Conservation (phyloP, 495 filamentous ascomycete species). For the Gamarada debralockiae region DNA sequence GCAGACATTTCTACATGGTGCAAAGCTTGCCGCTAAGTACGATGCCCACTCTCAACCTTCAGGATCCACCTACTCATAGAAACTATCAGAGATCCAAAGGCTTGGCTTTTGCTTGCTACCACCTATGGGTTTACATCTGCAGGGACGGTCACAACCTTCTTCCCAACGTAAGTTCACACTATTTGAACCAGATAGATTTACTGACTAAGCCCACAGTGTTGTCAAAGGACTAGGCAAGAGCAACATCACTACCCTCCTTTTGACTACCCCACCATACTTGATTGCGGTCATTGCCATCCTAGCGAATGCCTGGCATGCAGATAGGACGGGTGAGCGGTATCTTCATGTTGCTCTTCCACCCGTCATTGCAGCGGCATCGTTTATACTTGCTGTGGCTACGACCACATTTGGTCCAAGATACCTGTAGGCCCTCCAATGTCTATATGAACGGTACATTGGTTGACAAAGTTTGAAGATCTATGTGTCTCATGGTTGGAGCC, state of each 20-base stretch:
- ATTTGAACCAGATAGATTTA: conserved; percentile 36
- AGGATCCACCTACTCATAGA: not conserved
- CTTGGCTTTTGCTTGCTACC: conserved; percentile 38
- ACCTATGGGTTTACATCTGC: conserved; percentile 66
- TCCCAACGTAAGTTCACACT: conserved; percentile 74
- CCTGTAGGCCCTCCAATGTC: conserved; percentile 28
- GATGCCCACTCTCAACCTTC: not conserved
- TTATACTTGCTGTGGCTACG: conserved; percentile 69
- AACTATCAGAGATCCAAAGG: conserved; percentile 19
- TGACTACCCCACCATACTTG: conserved; percentile 71
- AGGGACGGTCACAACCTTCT: conserved; percentile 77
- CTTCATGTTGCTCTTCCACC: conserved; percentile 54
- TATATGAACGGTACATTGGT: not conserved
- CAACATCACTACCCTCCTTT: conserved; percentile 62
- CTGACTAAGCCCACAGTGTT: conserved; percentile 40
- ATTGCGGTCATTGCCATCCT: conserved; percentile 66
- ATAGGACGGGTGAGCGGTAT: conserved; percentile 27
- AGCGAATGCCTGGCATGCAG: conserved; percentile 66
- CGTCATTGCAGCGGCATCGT: conserved; percentile 61
- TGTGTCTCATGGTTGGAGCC: conserved; percentile 73
- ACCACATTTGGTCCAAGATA: conserved; percentile 56
- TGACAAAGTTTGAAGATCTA: conserved; percentile 35
- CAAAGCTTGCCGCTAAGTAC: conserved; percentile 65
- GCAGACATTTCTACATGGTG: conserved; percentile 61
- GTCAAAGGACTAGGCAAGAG: conserved; percentile 32